Base-by-base conservation (phyloP, 2,329 filamentous ascomycete species). In the Albifimbria verrucaria region DNA sequence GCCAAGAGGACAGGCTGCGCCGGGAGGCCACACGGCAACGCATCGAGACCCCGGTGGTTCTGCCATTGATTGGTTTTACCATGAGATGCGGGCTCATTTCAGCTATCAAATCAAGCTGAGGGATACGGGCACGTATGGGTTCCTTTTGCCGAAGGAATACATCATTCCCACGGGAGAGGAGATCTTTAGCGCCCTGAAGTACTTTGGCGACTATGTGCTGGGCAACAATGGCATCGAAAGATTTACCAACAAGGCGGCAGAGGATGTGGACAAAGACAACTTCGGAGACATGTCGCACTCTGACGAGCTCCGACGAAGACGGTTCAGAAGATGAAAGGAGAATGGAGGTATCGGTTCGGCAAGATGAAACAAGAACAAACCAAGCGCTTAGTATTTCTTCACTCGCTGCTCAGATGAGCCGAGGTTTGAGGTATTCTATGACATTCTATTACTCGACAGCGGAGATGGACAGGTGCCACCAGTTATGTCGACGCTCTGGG, bases 51-150 rank as follows among this genome's bases (percentile, higher is more conserved):
- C 85, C 87, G 92, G 93, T 39, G 93, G 93, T 3, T 92, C 89
- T 48, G 90, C 90, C 2, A 84, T 97, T 42, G 94, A 97, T 71
- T 97, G 90, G 85, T 96, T 99, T 71, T 96, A 96, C 68, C 90
- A 96, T 62, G 88, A 95, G 63, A 72, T 97, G 56, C 77, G 80
- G 46, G 89, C 93, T 18, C 86, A 84, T 57, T 96, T 90, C 68
- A 89, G 91, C 54, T 97, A 95, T 68, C 94, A 97, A 76, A 88
- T 94, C 72, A 97, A 97, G 74, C 77, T 99, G 24, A 81, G 94
- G 48, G 94, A 99, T 68, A 94, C 89, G 0, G 94, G 94, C 10
- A 94, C 86, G 67, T 97, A 97, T 68, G 94, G 94, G 0, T 99
- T 97, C 68, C 75, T 99, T 47, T 76, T 97, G 4, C 94, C 94